A percentile compares a stretch with the other conserved stretches of the same genome.
These are phyloP conservation scores for Tuber magnatum DNA, from an alignment of 495 filamentous ascomycete species.

Conservation along the genomic window DNA sequence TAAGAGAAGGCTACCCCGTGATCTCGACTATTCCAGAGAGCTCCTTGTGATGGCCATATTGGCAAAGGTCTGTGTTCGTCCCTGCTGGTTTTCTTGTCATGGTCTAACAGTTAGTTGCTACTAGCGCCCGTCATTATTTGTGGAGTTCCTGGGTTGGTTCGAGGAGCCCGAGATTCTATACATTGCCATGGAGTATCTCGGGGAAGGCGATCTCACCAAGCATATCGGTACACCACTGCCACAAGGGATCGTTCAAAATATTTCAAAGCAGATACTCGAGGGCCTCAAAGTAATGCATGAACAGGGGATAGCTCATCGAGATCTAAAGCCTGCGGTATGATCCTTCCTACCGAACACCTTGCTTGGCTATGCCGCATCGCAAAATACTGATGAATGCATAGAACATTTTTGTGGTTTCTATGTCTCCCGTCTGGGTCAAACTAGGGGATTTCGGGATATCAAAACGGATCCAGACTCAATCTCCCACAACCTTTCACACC, in stretches of 20 bases:
- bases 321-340: slow-evolving; percentile 10
- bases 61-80: not conserved
- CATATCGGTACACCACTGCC: not conserved
- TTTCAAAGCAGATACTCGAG: slow-evolving; percentile 16
- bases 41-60: not conserved
- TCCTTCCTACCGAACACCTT: not conserved
- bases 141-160: slow-evolving; percentile 52
- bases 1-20: not conserved
- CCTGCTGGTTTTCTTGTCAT: not conserved
- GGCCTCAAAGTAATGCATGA: slow-evolving; percentile 19
- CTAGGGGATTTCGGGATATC: slow-evolving; percentile 23
- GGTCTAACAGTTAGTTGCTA: not conserved
- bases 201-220: slow-evolving; percentile 4
- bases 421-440: slow-evolving; percentile 15
- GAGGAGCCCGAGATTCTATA: slow-evolving; percentile 5
- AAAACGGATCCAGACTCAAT: slow-evolving; percentile 5
- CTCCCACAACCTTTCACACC: slow-evolving; percentile 11
- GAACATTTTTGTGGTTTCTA: slow-evolving; percentile 16
- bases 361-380: too few species aligned
- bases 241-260: not conserved
- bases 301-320: slow-evolving; percentile 15
- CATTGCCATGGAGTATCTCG: slow-evolving; percentile 18
- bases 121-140: slow-evolving; percentile 36
- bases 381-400: not conserved
- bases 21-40: not conserved